Evolutionary conservation across 2,329 filamentous ascomycete species (phyloP).

Genomic region (Eutypa lata): DNA sequence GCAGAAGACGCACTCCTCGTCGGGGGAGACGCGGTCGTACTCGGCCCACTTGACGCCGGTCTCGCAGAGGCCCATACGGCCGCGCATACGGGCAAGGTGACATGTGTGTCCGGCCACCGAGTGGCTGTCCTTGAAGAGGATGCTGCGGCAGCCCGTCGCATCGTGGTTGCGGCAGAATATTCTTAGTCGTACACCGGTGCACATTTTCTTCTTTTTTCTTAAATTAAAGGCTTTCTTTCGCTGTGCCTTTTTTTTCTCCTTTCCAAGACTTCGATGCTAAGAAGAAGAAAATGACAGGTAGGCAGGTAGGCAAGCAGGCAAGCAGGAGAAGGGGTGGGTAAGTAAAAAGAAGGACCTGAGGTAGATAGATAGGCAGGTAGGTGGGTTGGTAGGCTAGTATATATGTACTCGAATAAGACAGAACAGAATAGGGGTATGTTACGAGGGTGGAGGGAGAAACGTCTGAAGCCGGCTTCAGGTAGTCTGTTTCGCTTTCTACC

Average conservation of each 20-base stretch:
- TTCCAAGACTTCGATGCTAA: not conserved
- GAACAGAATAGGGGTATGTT: too few relatives aligned
- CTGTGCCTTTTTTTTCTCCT: not conserved
- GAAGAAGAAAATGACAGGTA: not conserved
- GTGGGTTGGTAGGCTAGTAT: not conserved
- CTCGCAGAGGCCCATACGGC: constrained; percentile 14
- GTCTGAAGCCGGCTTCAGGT: too few relatives aligned
- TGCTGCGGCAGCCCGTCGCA: constrained; percentile 9
- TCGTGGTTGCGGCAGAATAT: constrained; percentile 8
- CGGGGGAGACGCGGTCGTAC: constrained; percentile 6
- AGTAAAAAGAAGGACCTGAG: not conserved
- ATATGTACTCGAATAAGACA: not conserved
- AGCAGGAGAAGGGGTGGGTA: not conserved
- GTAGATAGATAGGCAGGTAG: not conserved
- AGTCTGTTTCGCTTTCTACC: too few relatives aligned
- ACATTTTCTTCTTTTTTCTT: constrained; percentile 15
- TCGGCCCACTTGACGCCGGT: constrained; percentile 14
- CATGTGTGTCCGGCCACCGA: constrained; percentile 16
- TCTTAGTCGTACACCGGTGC: constrained; percentile 14
- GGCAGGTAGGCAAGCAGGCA: not conserved
- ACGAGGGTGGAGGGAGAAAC: too few relatives aligned
- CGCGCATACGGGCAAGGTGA: constrained; percentile 5
- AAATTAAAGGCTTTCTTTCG: too few relatives aligned
- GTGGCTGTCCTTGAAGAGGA: constrained; percentile 7
- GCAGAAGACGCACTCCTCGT: constrained; percentile 19